Evolutionary conservation across 768 basidiomycete species (phyloP).

Genomic region (Trametes cinnabarina): DNA sequence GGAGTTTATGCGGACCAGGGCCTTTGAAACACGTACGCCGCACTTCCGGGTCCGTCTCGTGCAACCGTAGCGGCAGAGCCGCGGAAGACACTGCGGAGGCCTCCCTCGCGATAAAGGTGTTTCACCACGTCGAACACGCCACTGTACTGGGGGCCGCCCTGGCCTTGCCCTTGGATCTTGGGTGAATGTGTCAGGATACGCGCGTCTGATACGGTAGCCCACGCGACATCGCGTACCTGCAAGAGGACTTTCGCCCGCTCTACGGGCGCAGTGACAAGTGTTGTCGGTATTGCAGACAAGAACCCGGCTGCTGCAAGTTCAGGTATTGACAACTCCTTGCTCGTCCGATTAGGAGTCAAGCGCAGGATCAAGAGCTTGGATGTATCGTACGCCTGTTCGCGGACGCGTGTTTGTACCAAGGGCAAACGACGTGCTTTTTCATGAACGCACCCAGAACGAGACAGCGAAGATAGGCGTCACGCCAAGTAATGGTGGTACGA

Average conservation of each 20-base stretch:
- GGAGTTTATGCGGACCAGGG: constrained; percentile 3
- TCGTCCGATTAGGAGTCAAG: constrained; percentile 74
- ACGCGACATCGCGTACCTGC: constrained; percentile 51
- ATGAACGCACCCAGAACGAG: constrained; percentile 86
- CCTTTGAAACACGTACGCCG: constrained; percentile 62
- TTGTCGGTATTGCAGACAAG: constrained; percentile 89
- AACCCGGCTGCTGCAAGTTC: constrained; percentile 95
- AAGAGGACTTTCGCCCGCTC: constrained; percentile 96
- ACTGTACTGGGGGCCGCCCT: constrained; percentile 76
- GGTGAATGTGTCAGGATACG: not conserved
- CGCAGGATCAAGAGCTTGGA: constrained; percentile 84
- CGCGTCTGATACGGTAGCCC: not conserved
- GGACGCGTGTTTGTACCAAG: constrained; percentile 15
- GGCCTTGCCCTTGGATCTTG: constrained; percentile 91
- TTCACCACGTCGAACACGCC: constrained; percentile 90
- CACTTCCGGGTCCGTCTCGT: constrained; percentile 94
- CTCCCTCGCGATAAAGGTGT: constrained; percentile 92
- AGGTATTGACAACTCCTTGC: constrained; percentile 56
- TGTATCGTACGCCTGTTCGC: constrained; percentile 82
- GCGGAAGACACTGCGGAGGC: constrained; percentile 85
- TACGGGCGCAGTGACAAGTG: constrained; percentile 90
- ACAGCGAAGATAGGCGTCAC: constrained; percentile 98
- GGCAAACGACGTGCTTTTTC: constrained; percentile 94
- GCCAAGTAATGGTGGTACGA: constrained; percentile 89
- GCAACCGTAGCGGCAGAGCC: constrained; percentile 92